Percentiles rank a stretch among this genome's conserved stretches.
Evolutionary conservation across 2,329 filamentous ascomycete genomes (phyloP).

Genomic region (Pseudogymnoascus sp.): DNA sequence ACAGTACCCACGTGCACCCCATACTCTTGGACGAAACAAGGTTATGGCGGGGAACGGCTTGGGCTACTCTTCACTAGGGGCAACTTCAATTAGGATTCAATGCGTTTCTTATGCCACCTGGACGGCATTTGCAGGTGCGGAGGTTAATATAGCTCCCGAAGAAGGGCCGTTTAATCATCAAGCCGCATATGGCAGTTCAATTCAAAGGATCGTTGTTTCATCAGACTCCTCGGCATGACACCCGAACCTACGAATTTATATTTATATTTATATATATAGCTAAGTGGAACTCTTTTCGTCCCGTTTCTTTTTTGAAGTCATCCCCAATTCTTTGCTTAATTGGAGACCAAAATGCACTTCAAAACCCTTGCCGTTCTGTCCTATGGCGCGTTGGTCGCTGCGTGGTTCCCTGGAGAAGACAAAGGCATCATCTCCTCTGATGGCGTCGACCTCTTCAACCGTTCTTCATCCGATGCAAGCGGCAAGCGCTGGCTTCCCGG

Average conservation of each 20-base stretch:
- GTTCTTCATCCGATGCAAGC: neutral
- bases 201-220: neutral
- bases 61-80: neutral
- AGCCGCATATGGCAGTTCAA: neutral
- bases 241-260: too few species aligned
- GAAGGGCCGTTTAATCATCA: conserved; percentile 2
- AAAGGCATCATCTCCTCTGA: conserved; percentile 12
- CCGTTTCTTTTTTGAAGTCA: neutral
- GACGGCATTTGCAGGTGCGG: neutral
- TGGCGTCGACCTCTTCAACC: conserved; percentile 15
- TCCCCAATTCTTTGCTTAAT: neutral
- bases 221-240: neutral
- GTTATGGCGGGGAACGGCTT: neutral
- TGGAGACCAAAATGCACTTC: conserved; percentile 4
- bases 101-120: neutral
- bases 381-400: conserved; percentile 3
- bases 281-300: neutral
- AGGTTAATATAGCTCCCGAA: neutral
- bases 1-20: neutral
- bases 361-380: neutral
- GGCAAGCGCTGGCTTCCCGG: conserved; percentile 16
- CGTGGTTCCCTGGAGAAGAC: conserved; percentile 18
- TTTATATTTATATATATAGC: neutral
- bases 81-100: neutral
- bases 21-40: neutral